Evolutionary conservation across 2,329 filamentous ascomycete species (phyloP).

Genomic region (Alternaria incomplexa): DNA sequence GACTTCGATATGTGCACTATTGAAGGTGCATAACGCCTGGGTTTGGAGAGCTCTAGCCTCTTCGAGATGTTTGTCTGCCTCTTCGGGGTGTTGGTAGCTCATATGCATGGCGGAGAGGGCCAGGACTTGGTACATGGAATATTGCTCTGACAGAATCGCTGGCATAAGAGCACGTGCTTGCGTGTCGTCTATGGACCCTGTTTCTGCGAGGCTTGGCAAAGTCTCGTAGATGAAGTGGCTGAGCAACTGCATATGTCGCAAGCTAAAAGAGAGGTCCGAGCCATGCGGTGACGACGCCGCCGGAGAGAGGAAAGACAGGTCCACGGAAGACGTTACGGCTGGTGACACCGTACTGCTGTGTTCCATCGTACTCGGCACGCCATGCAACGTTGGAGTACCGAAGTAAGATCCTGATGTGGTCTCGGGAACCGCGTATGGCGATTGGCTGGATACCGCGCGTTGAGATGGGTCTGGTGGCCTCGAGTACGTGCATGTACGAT

Average conservation of each 20-base stretch:
- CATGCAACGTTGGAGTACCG: constrained; percentile 1
- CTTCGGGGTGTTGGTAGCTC: not conserved
- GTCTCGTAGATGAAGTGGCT: constrained; percentile 26
- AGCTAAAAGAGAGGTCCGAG: constrained; percentile 10
- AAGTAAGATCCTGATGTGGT: not conserved
- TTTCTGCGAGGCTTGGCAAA: constrained; percentile 6
- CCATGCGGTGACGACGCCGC: not conserved
- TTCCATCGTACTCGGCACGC: not conserved
- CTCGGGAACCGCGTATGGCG: not conserved
- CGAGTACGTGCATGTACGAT: constrained; percentile 22
- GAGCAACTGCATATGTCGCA: constrained; percentile 29
- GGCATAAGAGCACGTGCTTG: not conserved
- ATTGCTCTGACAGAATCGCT: not conserved
- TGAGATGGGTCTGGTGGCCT: not conserved
- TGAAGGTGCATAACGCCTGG: not conserved
- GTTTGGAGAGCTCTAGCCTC: not conserved
- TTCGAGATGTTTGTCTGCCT: not conserved
- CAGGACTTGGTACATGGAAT: not conserved
- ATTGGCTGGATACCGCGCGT: not conserved
- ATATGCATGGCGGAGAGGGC: not conserved
- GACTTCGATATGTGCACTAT: not conserved
- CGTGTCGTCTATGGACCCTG: not conserved
- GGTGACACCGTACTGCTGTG: not conserved
- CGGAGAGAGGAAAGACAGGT: constrained; percentile 2
- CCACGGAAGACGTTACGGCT: not conserved